Evolutionary conservation across 768 basidiomycete species (phyloP), one percentile per base, ranked within the genome.

Genomic region (Sarcomyxa edulis): DNA sequence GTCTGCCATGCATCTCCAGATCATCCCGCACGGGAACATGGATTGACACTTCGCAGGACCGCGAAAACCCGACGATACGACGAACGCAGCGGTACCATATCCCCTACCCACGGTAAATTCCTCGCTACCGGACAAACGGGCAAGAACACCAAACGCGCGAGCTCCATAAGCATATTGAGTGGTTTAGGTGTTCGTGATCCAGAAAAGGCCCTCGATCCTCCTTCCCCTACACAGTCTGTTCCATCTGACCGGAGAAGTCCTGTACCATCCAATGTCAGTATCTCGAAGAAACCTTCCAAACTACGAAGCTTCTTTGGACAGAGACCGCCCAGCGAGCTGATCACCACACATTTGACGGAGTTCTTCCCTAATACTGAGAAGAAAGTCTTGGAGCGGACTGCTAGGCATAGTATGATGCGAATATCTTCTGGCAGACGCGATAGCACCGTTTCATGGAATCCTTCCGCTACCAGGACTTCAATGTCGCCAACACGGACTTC

Each of bases 301-400:
- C 58, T 93, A 32, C 87, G 87, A 60, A 93, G 92, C 69, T 99
- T 98, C 71, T 95, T 97, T 50, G 96, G 95, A 11, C 96, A 97
- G 53, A 86, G 96, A 27, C 96, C 96, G 1, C 94, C 96, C 0
- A 91, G 87, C 62, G 96, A 98, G 60, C 79, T 98, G 46, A 98
- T 98, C 66, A 89, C 94, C 18, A 95, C 72, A 6, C 94, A 98
- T 55, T 62, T 98, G 35, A 81, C 85, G 14, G 94, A 96, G 44
- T 99, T 86, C 68, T 99, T 99, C 78, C 96, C 96, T 1, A 74
- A 76, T 46, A 82, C 91, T 3, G 92, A 96, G 69, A 90, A 85
- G 65, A 93, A 85, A 63, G 85, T 88, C 25, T 67, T 99, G 27
- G 77, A 86, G 58, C 82, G 92, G 35, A 91, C 90, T 6, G 85